A percentile compares a stretch with the other conserved stretches of the same genome.
Evolutionary conservation across 1,139 yeast species (phyloP).

Genomic region (Pichia sp.): DNA sequence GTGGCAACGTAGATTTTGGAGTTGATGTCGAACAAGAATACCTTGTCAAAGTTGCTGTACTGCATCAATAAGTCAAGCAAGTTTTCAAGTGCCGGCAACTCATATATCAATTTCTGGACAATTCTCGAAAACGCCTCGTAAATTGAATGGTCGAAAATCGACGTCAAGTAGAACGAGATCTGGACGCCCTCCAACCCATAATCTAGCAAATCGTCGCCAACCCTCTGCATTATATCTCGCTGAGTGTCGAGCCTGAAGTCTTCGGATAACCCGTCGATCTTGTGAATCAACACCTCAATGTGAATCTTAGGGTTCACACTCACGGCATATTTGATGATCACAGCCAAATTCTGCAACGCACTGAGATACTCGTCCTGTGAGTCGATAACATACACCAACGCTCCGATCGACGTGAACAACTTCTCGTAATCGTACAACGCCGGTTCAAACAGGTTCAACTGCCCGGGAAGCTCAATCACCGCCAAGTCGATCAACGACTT

Average conservation of each 20-base stretch:
- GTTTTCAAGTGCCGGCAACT: slow-evolving; percentile 82
- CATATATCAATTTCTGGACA: slow-evolving; percentile 85
- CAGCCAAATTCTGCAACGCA: slow-evolving; percentile 83
- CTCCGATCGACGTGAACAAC: slow-evolving; percentile 81
- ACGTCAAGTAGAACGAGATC: slow-evolving; percentile 84
- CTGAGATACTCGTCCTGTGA: slow-evolving; percentile 91
- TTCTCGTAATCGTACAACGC: slow-evolving; percentile 65
- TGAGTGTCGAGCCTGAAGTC: slow-evolving; percentile 93
- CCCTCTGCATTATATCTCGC: slow-evolving; percentile 92
- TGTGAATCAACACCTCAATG: slow-evolving; percentile 89
- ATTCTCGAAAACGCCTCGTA: slow-evolving; percentile 94
- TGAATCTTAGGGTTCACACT: slow-evolving; percentile 81
- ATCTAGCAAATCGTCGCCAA: slow-evolving; percentile 87
- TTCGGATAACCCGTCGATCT: slow-evolving; percentile 90
- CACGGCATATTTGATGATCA: slow-evolving; percentile 85
- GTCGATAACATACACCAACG: slow-evolving; percentile 90
- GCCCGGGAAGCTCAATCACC: slow-evolving; percentile 97
- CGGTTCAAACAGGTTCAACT: slow-evolving; percentile 83
- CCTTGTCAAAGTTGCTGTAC: slow-evolving; percentile 87
- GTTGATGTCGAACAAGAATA: slow-evolving; percentile 84
- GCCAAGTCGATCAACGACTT: slow-evolving; percentile 77
- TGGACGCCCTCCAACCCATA: slow-evolving; percentile 89
- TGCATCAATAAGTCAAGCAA: slow-evolving; percentile 84
- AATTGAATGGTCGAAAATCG: slow-evolving; percentile 91
- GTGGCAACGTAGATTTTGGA: slow-evolving; percentile 96